phyloP scores from a whole-genome alignment of 1,139 yeast species.

The Scheffersomyces illinoinensis region DNA sequence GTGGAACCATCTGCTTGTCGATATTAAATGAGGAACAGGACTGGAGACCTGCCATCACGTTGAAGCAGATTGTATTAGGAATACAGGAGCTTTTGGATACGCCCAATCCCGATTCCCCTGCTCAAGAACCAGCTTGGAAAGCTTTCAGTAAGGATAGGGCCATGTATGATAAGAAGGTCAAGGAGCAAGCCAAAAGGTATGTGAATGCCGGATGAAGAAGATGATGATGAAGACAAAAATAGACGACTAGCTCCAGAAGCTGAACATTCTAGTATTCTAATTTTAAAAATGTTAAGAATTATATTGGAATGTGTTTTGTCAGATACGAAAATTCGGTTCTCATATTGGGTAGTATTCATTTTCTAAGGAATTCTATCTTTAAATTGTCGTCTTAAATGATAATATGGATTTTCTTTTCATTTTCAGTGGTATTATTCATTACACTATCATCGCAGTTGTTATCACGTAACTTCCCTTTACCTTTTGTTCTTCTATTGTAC shows the following conservation, averaged over 20 bases:
- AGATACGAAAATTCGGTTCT: too few species aligned
- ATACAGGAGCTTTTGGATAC: constrained; percentile 86
- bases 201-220: constrained; percentile 26
- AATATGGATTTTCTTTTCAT: not conserved
- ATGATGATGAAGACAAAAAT: not conserved
- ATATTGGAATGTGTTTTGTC: not conserved
- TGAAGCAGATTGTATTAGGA: constrained; percentile 88
- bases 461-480: not conserved
- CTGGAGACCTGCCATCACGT: constrained; percentile 96
- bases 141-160: constrained; percentile 71
- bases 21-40: constrained; percentile 94
- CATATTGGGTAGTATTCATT: not conserved
- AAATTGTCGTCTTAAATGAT: not conserved
- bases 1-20: constrained; percentile 92
- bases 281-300: too few species aligned
- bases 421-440: not conserved
- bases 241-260: not conserved
- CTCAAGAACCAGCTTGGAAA: constrained; percentile 95
- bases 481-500: not conserved
- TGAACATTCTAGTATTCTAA: too few species aligned
- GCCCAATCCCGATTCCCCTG: constrained; percentile 96
- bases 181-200: constrained; percentile 79
- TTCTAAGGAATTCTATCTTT: not conserved
- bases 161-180: constrained; percentile 73
- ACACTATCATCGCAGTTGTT: too few species aligned